These are phyloP conservation scores for Saccharomyces uvarum DNA, from an alignment of 1,139 yeast species.

Conservation along the genomic window DNA sequence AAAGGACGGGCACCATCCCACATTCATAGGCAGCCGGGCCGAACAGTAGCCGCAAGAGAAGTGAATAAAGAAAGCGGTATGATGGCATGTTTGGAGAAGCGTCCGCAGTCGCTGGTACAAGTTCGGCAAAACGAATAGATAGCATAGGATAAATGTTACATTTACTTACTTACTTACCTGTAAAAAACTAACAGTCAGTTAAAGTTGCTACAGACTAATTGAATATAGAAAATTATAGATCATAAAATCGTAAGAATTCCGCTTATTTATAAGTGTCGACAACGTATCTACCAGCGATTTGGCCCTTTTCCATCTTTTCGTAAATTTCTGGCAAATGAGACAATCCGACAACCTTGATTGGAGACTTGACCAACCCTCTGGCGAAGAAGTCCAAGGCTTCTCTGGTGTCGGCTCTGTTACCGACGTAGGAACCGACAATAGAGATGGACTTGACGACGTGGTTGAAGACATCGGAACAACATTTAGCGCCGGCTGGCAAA, in stretches of 20 bases:
- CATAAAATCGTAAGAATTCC: background rate
- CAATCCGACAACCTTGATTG: constrained; percentile 53
- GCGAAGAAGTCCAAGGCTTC: constrained; percentile 58
- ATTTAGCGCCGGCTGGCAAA: constrained; percentile 54
- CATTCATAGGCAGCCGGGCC: no score
- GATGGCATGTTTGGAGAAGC: no score
- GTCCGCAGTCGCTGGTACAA: no score
- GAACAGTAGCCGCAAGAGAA: no score
- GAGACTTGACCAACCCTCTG: constrained; percentile 53
- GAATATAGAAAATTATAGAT: background rate
- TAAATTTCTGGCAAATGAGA: constrained; percentile 48
- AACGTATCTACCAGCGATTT: constrained; percentile 57
- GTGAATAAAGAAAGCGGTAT: no score
- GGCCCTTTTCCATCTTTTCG: constrained; percentile 53
- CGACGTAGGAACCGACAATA: constrained; percentile 56
- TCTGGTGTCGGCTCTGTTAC: constrained; percentile 60
- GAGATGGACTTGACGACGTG: constrained; percentile 48
- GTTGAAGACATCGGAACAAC: constrained; percentile 45
- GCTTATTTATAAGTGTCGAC: constrained; percentile 49
- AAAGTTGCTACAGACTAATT: background rate
- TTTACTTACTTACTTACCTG: background rate
- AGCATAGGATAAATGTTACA: no score
- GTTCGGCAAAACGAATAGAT: no score
- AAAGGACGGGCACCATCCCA: no score
- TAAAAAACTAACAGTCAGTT: background rate